Conservation (phyloP, 768 basidiomycete genomes). For the Suillus spraguei region DNA sequence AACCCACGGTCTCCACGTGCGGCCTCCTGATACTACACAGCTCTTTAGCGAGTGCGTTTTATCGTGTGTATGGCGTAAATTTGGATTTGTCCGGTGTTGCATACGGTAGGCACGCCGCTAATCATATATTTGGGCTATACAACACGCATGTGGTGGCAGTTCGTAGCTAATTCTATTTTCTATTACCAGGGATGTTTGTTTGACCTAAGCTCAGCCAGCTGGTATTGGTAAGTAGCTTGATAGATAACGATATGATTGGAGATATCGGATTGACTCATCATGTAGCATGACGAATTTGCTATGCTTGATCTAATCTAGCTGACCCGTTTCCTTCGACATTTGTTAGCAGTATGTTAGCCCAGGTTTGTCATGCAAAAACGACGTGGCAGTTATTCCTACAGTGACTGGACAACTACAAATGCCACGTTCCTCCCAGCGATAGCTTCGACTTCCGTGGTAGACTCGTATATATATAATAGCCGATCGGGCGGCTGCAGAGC, state of each 20-base stretch:
- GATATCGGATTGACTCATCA: neutral
- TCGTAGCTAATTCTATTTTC: neutral
- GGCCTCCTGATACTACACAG: neutral
- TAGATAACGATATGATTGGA: neutral
- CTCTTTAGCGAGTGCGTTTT: neutral
- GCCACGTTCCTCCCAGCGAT: neutral
- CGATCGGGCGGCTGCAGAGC: neutral
- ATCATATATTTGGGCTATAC: neutral
- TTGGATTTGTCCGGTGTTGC: neutral
- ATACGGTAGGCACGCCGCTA: neutral
- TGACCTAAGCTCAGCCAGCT: neutral
- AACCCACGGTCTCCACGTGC: slow-evolving; percentile 1
- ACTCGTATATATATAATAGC: neutral
- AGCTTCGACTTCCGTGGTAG: neutral
- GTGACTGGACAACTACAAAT: neutral
- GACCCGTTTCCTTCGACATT: neutral
- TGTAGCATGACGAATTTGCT: neutral
- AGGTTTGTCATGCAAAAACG: neutral
- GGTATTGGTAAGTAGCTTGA: neutral
- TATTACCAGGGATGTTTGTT: neutral
- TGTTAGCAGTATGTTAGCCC: too few relatives aligned
- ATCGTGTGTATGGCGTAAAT: neutral
- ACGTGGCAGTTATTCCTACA: neutral
- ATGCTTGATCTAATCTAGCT: neutral
- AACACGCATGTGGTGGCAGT: neutral